A percentile compares a stretch with the other conserved stretches of the same genome.
phyloP scores from a whole-genome alignment of 208 protist species.

The Endotrypanum monterogeii region DNA sequence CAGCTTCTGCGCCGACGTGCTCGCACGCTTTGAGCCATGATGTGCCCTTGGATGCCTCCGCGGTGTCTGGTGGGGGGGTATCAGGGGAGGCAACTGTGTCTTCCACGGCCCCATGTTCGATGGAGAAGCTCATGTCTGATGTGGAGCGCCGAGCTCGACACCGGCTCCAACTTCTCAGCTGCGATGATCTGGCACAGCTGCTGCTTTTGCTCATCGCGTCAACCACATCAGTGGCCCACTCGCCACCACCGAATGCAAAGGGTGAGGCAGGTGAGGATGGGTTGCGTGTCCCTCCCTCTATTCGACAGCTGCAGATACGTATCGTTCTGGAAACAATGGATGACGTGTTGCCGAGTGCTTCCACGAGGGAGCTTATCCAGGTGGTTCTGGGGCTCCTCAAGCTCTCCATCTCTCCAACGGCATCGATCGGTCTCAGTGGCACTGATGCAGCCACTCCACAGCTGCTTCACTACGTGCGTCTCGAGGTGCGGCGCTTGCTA shows the following conservation, averaged over 20 bases:
- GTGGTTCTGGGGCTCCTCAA: conserved; percentile 22
- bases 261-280: background rate
- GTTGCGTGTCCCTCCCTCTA: background rate
- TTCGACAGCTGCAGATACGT: conserved; percentile 1
- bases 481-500: conserved; percentile 31
- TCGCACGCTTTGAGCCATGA: background rate
- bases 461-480: conserved; percentile 1
- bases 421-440: background rate
- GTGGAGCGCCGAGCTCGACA: conserved; percentile 15
- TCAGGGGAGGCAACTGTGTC: background rate
- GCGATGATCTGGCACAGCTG: conserved; percentile 22
- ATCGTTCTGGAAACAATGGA: conserved; percentile 17
- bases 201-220: conserved; percentile 13
- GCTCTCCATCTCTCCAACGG: conserved; percentile 11
- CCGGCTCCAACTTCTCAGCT: conserved; percentile 26
- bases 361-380: conserved; percentile 16
- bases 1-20: background rate
- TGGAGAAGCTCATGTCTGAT: background rate
- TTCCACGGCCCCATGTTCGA: background rate
- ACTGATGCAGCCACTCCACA: background rate
- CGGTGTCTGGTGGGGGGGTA: background rate
- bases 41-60: background rate
- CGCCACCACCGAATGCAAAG: background rate
- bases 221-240: background rate
- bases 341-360: conserved; percentile 37